Conservation (phyloP, 345 rosid species). For the Brassica carinata region DNA sequence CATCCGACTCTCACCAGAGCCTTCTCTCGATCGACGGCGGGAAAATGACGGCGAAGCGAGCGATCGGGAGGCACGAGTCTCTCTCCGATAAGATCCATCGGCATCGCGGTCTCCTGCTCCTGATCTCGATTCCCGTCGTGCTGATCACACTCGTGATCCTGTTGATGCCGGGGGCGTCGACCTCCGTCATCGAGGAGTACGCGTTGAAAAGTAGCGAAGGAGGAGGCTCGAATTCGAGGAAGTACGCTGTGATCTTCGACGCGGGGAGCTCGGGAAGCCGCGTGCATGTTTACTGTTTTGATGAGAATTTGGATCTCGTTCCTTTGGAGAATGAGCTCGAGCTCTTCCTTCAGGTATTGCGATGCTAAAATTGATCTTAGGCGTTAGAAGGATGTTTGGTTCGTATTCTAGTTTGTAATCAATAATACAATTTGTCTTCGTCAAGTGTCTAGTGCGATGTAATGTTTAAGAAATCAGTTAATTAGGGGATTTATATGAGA, state of each 20-base stretch:
- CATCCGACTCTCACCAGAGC: conserved; percentile 42
- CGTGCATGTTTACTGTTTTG: conserved; percentile 95
- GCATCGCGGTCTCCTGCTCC: conserved; percentile 60
- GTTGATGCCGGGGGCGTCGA: conserved; percentile 61
- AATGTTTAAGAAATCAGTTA: too few species aligned
- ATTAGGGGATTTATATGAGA: too few species aligned
- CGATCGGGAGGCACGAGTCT: conserved; percentile 51
- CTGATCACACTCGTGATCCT: conserved; percentile 62
- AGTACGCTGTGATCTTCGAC: conserved; percentile 82
- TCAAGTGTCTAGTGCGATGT: neutral
- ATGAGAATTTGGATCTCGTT: conserved; percentile 85
- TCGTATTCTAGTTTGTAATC: neutral
- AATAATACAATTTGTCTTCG: conserved; percentile 10
- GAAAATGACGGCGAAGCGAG: conserved; percentile 61
- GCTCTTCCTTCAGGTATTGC: conserved; percentile 71
- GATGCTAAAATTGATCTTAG: too few species aligned
- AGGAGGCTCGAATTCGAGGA: conserved; percentile 39
- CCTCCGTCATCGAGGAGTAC: conserved; percentile 47
- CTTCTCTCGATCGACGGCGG: conserved; percentile 43
- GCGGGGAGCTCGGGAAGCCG: conserved; percentile 99
- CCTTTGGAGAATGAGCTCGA: conserved; percentile 88
- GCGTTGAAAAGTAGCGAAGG: conserved; percentile 44
- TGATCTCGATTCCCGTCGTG: conserved; percentile 67
- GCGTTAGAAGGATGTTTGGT: neutral
- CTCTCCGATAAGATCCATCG: conserved; percentile 77